Conservation (phyloP, 208 protist species). For the Trypanosoma scelopori region DNA sequence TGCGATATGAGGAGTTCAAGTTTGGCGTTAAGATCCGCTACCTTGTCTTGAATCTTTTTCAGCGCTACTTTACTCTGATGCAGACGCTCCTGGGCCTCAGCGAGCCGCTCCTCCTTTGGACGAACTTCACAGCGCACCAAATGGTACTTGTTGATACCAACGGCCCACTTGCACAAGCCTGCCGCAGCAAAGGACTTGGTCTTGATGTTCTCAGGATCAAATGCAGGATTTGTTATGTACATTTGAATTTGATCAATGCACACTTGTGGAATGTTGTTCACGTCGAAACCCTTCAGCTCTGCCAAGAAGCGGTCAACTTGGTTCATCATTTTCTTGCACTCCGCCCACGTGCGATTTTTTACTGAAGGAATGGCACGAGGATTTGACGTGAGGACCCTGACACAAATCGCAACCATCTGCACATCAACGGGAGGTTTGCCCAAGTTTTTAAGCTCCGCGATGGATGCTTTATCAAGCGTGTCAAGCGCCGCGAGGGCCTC, state of each 20-base stretch:
- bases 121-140: constrained; percentile 96
- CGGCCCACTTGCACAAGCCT: constrained; percentile 96
- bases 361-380: constrained; percentile 83
- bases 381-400: constrained; percentile 94
- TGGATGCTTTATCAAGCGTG: constrained; percentile 96
- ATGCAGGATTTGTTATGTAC: constrained; percentile 92
- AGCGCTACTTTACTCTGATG: constrained; percentile 82
- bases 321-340: constrained; percentile 98
- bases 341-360: constrained; percentile 94
- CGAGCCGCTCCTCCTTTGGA: constrained; percentile 95
- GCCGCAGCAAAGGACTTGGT: constrained; percentile 96
- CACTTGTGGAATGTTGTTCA: constrained; percentile 94
- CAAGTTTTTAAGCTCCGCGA: constrained; percentile 97
- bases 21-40: constrained; percentile 94
- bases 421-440: constrained; percentile 95
- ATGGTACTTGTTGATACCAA: constrained; percentile 97
- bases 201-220: constrained; percentile 90
- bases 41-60: constrained; percentile 94
- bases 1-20: constrained; percentile 90
- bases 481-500: constrained; percentile 96
- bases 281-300: constrained; percentile 93
- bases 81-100: constrained; percentile 91
- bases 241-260: constrained; percentile 95
- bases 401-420: constrained; percentile 95
- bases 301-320: constrained; percentile 94